Percentiles rank a stretch among this genome's conserved stretches.
Conservation (phyloP, 345 rosid species). For the Erodium maritimum region DNA sequence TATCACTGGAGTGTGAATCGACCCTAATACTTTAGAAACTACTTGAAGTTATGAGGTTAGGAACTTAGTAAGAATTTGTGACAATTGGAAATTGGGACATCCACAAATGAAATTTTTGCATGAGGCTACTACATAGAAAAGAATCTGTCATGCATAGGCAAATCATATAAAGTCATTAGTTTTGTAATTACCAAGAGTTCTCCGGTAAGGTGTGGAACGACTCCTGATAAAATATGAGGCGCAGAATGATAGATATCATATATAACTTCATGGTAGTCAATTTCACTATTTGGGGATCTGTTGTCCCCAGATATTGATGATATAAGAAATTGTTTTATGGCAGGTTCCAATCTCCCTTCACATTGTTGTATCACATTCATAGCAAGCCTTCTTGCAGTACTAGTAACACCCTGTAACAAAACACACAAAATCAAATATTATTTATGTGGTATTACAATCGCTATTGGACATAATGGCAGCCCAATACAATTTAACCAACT, state of each 20-base stretch:
- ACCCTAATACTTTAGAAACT: no score
- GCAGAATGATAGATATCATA: slow-evolving; percentile 74
- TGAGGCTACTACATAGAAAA: background rate
- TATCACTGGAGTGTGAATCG: background rate
- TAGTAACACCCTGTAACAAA: slow-evolving; percentile 44
- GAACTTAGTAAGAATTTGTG: background rate
- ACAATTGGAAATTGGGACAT: background rate
- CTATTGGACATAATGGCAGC: no score
- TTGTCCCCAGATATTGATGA: slow-evolving; percentile 84
- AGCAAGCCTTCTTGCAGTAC: slow-evolving; percentile 74
- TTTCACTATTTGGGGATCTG: slow-evolving; percentile 33
- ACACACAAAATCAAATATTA: slow-evolving; percentile 8
- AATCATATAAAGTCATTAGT: background rate
- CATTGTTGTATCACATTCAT: slow-evolving; percentile 79
- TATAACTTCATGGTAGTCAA: slow-evolving; percentile 84
- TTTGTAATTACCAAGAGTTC: slow-evolving; percentile 69
- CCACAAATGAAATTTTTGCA: background rate
- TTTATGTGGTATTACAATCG: slow-evolving; percentile 3
- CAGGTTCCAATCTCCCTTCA: slow-evolving; percentile 78
- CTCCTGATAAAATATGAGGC: slow-evolving; percentile 77
- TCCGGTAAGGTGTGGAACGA: slow-evolving; percentile 80
- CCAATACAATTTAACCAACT: background rate
- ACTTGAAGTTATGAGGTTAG: background rate
- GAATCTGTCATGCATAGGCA: slow-evolving; percentile 6
- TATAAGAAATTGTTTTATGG: slow-evolving; percentile 72